Evolutionary conservation across 2,329 filamentous ascomycete species (phyloP), one percentile per base, ranked within the genome.

Genomic region (Exophiala viscosa): DNA sequence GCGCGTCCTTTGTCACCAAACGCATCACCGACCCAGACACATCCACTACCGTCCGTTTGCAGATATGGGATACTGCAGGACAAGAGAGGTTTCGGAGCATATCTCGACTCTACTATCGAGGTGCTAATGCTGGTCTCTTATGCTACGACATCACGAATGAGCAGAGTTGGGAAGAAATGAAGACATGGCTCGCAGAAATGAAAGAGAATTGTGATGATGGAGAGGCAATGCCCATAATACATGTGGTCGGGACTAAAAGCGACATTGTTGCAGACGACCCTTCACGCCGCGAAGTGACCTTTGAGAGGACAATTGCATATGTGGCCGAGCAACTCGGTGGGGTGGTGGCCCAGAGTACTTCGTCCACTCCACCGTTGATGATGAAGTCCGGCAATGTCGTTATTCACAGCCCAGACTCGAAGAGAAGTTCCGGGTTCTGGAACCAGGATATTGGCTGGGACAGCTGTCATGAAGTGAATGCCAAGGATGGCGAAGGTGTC

Each of bases 61-160:
- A 96, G 67, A 95, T 96, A 62, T 96, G 91, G 91, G 91, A 96
- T 68, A 96, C 91, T 32, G 90, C 92, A 52, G 92, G 92, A 56
- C 92, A 99, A 68, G 92, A 99, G 75, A 84, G 92, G 51, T 99
- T 97, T 70, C 84, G 92, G 63, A 91, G 87, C 57, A 97, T 99
- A 65, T 95, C 90, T 8, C 86, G 91, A 51, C 83, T 99, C 48
- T 97, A 97, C 77, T 99, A 99, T 73, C 87, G 92, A 66, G 91
- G 91, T 67, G 92, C 92, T 57, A 92, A 96, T 67, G 91, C 91
- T 53, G 93, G 89, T 65, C 89, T 96, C 55, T 81, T 96, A 42
- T 96, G 91, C 78, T 96, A 96, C 76, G 88, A 88, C 74, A 95
- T 96, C 68, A 95, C 90, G 55, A 87, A 91, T 69, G 85, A 86